Base-by-base conservation (phyloP, 2,329 filamentous ascomycete species). In the Periconia sp. region DNA sequence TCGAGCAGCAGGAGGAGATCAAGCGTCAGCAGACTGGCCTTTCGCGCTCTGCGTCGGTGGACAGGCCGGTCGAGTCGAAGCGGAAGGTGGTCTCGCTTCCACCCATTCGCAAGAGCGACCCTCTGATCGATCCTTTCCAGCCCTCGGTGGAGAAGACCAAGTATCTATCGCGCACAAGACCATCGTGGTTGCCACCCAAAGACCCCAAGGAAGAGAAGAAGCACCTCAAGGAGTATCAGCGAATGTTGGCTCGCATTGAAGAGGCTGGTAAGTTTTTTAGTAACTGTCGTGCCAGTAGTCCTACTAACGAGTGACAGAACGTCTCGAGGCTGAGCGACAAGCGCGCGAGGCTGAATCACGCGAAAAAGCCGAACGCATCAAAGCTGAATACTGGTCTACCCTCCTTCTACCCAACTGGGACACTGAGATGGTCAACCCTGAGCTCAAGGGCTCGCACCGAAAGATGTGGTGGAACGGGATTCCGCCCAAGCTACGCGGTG, bases 181-280 rank as follows among this genome's bases (percentile, higher is more conserved):
- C 90, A 0, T 92, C 89, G 1, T 94, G 91, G 91, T 78, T 94
- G 2, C 90, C 91, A 1, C 90, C 90, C 1, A 94, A 94, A 75
- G 87, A 94, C 60, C 92, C 91, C 1, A 89, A 89, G 50, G 94
- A 99, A 73, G 94, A 99, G 76, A 90, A 85, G 70, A 88, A 87
- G 61, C 94, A 99, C 73, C 71, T 99, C 60, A 92, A 85, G 66
- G 86, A 94, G 70, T 94, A 92, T 69, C 87, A 92, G 74, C 86
- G 82, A 71, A 92, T 94, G 88, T 90, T 93, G 87, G 64, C 83
- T 77, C 59, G 80, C 43, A 81, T 84, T 27, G 77, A 82, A 41
- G 84, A 86, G 74, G 77, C 80, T 52, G 80, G 81, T 81, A 71
- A 62, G 78, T 66, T 27, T 27, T 20, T 9, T 17, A n/a, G 40